phyloP scores from a whole-genome alignment of 768 basidiomycete species.

The Termitomyces sp. region DNA sequence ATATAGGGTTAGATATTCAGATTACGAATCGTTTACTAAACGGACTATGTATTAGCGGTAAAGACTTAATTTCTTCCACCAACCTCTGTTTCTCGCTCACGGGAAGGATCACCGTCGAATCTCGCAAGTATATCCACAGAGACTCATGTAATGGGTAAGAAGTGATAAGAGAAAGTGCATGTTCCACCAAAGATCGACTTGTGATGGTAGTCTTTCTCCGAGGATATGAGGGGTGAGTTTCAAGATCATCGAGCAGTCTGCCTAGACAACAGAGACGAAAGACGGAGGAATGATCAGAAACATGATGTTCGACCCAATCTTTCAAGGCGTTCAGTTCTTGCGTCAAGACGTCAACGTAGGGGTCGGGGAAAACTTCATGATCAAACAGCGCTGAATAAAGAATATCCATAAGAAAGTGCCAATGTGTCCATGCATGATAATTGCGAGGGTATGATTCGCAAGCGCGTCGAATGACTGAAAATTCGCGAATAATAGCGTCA shows the following conservation, averaged over 20 bases:
- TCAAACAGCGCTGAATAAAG: slow-evolving; percentile 15
- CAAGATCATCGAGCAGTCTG: slow-evolving; percentile 21
- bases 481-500: slow-evolving; percentile 39
- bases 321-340: slow-evolving; percentile 34
- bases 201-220: neutral
- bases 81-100: neutral
- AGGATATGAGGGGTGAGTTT: neutral
- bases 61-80: slow-evolving; percentile 6
- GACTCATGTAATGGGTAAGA: slow-evolving; percentile 57
- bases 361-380: slow-evolving; percentile 13
- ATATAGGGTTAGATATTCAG: too few species aligned
- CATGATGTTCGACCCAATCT: slow-evolving; percentile 58
- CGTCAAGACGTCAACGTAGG: slow-evolving; percentile 29
- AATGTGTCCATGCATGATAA: slow-evolving; percentile 72
- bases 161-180: slow-evolving; percentile 45
- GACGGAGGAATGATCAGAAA: slow-evolving; percentile 65
- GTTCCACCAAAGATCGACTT: slow-evolving; percentile 24
- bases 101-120: slow-evolving; percentile 2
- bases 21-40: slow-evolving; percentile 5
- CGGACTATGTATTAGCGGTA: neutral
- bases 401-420: slow-evolving; percentile 43
- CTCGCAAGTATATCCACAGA: slow-evolving; percentile 59
- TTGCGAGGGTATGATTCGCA: slow-evolving; percentile 68
- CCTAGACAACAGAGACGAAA: slow-evolving; percentile 47
- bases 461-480: slow-evolving; percentile 41